Evolutionary conservation across 495 filamentous ascomycete species (phyloP).

Genomic region (Penicillium coffeae): DNA sequence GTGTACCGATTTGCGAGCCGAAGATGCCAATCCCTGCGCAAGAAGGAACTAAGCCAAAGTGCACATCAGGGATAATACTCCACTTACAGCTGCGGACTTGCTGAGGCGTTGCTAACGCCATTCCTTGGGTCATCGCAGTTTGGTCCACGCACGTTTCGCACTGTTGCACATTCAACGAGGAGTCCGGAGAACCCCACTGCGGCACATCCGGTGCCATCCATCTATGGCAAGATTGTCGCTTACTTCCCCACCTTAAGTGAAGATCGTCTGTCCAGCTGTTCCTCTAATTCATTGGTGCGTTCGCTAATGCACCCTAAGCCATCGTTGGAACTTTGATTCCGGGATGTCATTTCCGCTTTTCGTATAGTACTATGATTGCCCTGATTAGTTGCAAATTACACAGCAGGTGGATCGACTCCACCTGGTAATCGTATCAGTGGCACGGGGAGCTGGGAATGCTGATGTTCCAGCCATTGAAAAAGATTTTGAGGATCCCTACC

Average conservation of each 20-base stretch:
- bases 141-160: no score
- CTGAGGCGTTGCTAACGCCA: no score
- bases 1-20: no score
- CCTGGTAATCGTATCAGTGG: neutral
- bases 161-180: no score
- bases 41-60: no score
- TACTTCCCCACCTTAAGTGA: neutral
- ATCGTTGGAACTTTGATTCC: neutral
- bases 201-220: neutral
- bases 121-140: no score
- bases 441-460: no score
- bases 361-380: neutral
- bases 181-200: no score
- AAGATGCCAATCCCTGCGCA: no score
- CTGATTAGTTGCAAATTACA: neutral
- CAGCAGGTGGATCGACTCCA: neutral
- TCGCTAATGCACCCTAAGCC: neutral
- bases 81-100: no score
- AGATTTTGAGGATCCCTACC: neutral
- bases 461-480: neutral
- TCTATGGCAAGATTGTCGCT: neutral
- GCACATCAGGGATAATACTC: no score
- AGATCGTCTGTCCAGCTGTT: neutral
- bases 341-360: neutral
- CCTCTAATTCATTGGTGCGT: neutral